phyloP scores from a whole-genome alignment of 768 basidiomycete genomes.

The Leccinum boreale region DNA sequence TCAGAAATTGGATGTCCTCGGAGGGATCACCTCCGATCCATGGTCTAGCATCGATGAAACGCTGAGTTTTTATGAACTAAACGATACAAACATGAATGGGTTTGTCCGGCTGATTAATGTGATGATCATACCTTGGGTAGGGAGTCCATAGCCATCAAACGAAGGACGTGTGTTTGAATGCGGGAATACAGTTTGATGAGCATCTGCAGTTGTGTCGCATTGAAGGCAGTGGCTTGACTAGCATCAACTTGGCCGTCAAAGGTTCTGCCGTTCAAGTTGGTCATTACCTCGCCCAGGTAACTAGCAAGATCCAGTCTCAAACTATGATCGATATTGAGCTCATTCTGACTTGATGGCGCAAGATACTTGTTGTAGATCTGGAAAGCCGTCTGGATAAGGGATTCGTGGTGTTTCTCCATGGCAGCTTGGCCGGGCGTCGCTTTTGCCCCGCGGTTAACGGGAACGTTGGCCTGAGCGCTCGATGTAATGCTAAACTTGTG shows the following conservation, averaged over 20 bases:
- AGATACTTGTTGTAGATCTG: slow-evolving; percentile 93
- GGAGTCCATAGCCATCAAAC: slow-evolving; percentile 97
- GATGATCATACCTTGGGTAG: slow-evolving; percentile 77
- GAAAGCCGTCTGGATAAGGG: slow-evolving; percentile 91
- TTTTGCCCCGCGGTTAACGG: slow-evolving; percentile 38
- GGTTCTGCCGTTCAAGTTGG: slow-evolving; percentile 67
- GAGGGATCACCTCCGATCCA: slow-evolving; percentile 77
- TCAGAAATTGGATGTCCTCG: slow-evolving; percentile 54
- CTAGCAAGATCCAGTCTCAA: slow-evolving; percentile 91
- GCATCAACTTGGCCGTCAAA: slow-evolving; percentile 81
- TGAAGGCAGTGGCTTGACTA: slow-evolving; percentile 78
- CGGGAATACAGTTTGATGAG: slow-evolving; percentile 93
- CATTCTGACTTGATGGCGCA: slow-evolving; percentile 91
- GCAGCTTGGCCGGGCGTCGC: slow-evolving; percentile 74
- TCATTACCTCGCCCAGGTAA: slow-evolving; percentile 89
- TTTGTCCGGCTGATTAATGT: slow-evolving; percentile 1
- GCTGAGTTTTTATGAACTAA: slow-evolving; percentile 86
- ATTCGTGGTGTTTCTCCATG: slow-evolving; percentile 97
- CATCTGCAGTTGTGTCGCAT: slow-evolving; percentile 92
- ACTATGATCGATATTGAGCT: slow-evolving; percentile 98
- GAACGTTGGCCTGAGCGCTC: slow-evolving; percentile 67
- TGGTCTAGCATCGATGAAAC: slow-evolving; percentile 74
- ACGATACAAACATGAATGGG: slow-evolving; percentile 6
- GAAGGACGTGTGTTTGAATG: slow-evolving; percentile 95
- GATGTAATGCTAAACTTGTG: slow-evolving; percentile 94